Evolutionary conservation across 495 filamentous ascomycete genomes (phyloP).

Genomic region (Saxophila tyrrhenica): DNA sequence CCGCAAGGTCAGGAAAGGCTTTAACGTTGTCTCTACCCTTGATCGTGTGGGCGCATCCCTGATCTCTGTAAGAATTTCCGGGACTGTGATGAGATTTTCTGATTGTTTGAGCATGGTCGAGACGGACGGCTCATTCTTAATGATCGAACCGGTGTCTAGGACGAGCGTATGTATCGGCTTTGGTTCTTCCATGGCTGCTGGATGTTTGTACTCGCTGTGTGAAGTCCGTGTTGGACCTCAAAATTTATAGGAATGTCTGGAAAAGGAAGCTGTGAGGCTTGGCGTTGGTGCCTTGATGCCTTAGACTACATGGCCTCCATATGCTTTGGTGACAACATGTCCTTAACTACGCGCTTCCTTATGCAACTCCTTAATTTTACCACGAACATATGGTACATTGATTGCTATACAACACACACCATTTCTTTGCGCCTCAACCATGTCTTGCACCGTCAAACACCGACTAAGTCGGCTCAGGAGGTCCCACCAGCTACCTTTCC

Average conservation of each 20-base stretch:
- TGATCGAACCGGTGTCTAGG: conserved; percentile 81
- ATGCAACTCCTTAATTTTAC: too few relatives aligned
- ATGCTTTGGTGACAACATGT: too few relatives aligned
- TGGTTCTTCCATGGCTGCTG: conserved; percentile 13
- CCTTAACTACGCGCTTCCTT: too few relatives aligned
- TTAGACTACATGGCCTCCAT: too few relatives aligned
- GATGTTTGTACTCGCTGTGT: not conserved
- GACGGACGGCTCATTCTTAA: conserved; percentile 74
- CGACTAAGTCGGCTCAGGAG: too few relatives aligned
- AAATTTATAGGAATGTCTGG: not conserved
- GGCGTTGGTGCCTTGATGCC: too few relatives aligned
- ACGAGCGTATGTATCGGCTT: conserved; percentile 76
- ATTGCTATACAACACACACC: too few relatives aligned
- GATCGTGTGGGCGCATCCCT: conserved; percentile 69
- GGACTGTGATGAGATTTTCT: conserved; percentile 71
- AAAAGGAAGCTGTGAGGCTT: too few relatives aligned
- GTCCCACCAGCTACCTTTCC: too few relatives aligned
- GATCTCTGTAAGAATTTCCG: conserved; percentile 80
- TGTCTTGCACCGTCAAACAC: too few relatives aligned
- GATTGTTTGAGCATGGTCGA: conserved; percentile 65
- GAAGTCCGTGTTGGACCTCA: not conserved
- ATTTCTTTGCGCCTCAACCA: too few relatives aligned
- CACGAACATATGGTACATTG: too few relatives aligned
- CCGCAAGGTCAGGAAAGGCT: conserved; percentile 72
- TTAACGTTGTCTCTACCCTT: conserved; percentile 67